These are phyloP conservation scores for Daedaleopsis sinensis DNA, from an alignment of 768 basidiomycete species.

Conservation along the genomic window DNA sequence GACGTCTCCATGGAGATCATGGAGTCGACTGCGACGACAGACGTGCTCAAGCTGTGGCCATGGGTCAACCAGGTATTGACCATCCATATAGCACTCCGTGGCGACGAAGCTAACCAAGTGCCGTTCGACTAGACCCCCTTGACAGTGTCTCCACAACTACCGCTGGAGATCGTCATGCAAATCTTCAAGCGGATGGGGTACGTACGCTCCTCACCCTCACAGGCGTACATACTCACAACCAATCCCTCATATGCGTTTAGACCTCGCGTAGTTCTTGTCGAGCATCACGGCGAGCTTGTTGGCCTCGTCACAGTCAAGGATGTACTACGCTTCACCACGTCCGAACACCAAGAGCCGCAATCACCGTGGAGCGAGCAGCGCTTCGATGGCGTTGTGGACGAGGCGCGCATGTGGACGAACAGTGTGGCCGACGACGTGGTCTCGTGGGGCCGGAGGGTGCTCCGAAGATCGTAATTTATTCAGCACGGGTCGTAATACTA, in stretches of 20 bases:
- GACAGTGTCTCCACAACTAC: conserved; percentile 88
- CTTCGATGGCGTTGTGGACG: conserved; percentile 31
- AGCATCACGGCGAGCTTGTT: conserved; percentile 77
- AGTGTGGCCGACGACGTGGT: conserved; percentile 8
- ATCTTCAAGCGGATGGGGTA: conserved; percentile 98
- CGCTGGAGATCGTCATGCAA: conserved; percentile 96
- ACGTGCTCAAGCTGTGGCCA: conserved; percentile 73
- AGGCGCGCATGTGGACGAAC: conserved; percentile 27
- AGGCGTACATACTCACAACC: not conserved
- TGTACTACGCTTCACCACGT: conserved; percentile 80
- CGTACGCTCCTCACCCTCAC: conserved; percentile 33
- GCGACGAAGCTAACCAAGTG: not conserved
- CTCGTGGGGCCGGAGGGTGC: conserved; percentile 14
- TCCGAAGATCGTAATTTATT: conserved; percentile 19
- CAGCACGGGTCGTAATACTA: not conserved
- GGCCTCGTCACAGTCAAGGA: conserved; percentile 97
- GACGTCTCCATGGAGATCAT: conserved; percentile 69
- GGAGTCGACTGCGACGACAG: conserved; percentile 57
- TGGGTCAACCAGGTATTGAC: conserved; percentile 91
- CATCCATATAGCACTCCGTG: not conserved
- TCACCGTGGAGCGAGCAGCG: conserved; percentile 31
- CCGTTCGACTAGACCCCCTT: conserved; percentile 74
- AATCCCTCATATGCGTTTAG: conserved; percentile 44
- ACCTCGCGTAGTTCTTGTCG: conserved; percentile 95
- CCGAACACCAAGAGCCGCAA: conserved; percentile 26